These are phyloP conservation scores for Coelastrella sp. DNA, from an alignment of 139 green algal genomes.

Conservation along the genomic window DNA sequence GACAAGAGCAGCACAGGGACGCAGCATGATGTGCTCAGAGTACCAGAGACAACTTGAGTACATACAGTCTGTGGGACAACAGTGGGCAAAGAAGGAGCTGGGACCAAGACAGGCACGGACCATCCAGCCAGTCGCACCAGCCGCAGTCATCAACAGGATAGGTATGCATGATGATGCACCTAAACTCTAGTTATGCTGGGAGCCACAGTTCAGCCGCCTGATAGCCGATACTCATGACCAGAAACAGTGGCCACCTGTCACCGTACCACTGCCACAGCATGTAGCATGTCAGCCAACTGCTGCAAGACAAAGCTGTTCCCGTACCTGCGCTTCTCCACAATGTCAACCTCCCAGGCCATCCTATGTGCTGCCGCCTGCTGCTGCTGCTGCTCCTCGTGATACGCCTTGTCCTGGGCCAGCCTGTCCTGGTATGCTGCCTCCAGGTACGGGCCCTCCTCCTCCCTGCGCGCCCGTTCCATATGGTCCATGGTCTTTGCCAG, in stretches of 20 bases:
- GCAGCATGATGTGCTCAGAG: neutral
- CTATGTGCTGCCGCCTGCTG: slow-evolving; percentile 64
- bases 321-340: slow-evolving; percentile 82
- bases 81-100: neutral
- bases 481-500: slow-evolving; percentile 92
- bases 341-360: slow-evolving; percentile 86
- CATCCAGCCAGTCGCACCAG: neutral
- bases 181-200: neutral
- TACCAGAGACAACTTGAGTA: neutral
- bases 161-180: neutral
- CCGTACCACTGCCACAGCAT: neutral
- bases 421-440: slow-evolving; percentile 52
- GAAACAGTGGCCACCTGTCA: too few relatives aligned
- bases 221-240: too few relatives aligned
- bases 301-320: slow-evolving; percentile 5
- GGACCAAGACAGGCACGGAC: neutral
- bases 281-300: neutral
- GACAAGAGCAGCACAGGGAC: neutral
- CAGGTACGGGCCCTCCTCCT: slow-evolving; percentile 91
- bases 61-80: neutral
- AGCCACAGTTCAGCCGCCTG: neutral
- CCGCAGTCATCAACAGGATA: too few relatives aligned
- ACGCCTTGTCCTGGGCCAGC: slow-evolving; percentile 72
- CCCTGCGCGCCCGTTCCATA: slow-evolving; percentile 91
- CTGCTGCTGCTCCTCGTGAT: slow-evolving; percentile 61